Conservation (phyloP, 805 yeast species). For the Starmerella etchellsii region DNA sequence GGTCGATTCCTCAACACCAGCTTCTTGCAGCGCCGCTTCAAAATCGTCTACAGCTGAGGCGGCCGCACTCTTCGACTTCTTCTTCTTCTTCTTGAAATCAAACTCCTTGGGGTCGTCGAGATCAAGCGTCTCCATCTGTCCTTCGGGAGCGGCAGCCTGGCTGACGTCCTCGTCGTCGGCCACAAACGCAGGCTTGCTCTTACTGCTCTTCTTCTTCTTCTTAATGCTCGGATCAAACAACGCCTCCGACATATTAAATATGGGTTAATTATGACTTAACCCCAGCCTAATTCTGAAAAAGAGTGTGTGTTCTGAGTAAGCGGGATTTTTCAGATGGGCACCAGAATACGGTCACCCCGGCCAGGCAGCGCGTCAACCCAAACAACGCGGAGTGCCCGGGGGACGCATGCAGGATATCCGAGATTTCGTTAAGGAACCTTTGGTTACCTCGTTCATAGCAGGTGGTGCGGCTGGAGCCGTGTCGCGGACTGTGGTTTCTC, state of each 20-base stretch:
- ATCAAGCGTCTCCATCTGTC: conserved; percentile 8
- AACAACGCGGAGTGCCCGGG: too few species aligned
- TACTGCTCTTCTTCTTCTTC: conserved; percentile 29
- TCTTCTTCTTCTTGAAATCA: conserved; percentile 51
- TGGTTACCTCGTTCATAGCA: conserved; percentile 67
- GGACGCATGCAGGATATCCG: neutral
- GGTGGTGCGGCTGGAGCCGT: conserved; percentile 97
- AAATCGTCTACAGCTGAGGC: conserved; percentile 59
- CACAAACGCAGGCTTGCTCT: conserved; percentile 27
- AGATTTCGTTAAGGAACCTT: conserved; percentile 21
- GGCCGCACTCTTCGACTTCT: conserved; percentile 58
- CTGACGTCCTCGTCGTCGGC: conserved; percentile 32
- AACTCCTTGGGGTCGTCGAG: conserved; percentile 20
- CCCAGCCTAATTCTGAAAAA: neutral
- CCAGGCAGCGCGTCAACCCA: too few species aligned
- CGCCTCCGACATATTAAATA: conserved; percentile 18
- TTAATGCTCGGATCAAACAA: conserved; percentile 28
- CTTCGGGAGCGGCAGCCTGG: conserved; percentile 43
- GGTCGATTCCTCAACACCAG: conserved; percentile 55
- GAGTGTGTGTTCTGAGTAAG: neutral
- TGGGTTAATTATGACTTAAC: neutral
- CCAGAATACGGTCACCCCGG: neutral
- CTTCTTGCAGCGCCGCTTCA: conserved; percentile 78
- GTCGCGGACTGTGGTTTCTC: conserved; percentile 85
- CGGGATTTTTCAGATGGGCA: neutral